Percentiles rank a stretch among this genome's conserved stretches.
These are phyloP conservation scores for Beauveria brongniartii DNA, from an alignment of 2,329 filamentous ascomycete species.

Conservation along the genomic window DNA sequence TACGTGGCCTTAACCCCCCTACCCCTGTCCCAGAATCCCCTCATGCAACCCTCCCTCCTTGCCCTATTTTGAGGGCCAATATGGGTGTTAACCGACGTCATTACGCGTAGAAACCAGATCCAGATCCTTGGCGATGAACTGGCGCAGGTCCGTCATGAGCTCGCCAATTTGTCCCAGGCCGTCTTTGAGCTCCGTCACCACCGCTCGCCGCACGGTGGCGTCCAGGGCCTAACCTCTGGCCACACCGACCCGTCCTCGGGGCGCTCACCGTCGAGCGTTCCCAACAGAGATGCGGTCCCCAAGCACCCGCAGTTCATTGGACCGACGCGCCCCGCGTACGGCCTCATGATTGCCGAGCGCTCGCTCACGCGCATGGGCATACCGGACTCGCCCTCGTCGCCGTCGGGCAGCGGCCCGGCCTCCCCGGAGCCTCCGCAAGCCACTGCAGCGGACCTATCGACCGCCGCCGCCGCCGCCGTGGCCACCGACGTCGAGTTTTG, in stretches of 20 bases:
- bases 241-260: constrained; percentile 9
- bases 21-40: not conserved
- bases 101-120: not conserved
- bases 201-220: constrained; percentile 7
- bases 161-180: constrained; percentile 20
- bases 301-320: constrained; percentile 29
- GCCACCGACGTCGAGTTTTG: constrained; percentile 18
- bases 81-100: not conserved
- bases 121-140: constrained; percentile 22
- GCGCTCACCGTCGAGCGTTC: constrained; percentile 3
- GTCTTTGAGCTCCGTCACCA: constrained; percentile 20
- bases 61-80: not conserved
- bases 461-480: constrained; percentile 12
- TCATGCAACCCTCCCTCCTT: not conserved
- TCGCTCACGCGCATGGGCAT: constrained; percentile 30
- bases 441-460: constrained; percentile 14
- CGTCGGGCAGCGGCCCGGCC: not conserved
- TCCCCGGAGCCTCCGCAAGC: constrained; percentile 15
- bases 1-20: not conserved
- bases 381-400: constrained; percentile 13
- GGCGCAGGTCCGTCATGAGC: constrained; percentile 22
- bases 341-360: constrained; percentile 26
- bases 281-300: constrained; percentile 16
- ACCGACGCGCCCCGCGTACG: constrained; percentile 27
- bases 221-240: not conserved